Evolutionary conservation across 768 basidiomycete species (phyloP).

Genomic region (Hemileccinum impolitum): DNA sequence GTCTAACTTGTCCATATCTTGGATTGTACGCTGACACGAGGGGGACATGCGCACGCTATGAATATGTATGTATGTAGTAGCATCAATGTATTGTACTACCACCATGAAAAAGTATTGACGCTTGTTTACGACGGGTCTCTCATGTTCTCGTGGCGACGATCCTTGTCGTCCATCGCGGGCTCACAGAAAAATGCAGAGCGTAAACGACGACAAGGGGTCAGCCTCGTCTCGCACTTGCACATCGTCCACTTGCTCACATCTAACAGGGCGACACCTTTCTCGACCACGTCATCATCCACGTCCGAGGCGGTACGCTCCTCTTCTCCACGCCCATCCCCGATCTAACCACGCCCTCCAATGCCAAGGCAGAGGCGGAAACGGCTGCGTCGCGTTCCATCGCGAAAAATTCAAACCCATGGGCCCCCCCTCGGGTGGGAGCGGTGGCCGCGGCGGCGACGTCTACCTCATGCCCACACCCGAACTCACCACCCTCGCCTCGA

Average conservation of each 20-base stretch:
- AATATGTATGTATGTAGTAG: too few relatives aligned
- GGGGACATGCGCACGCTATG: too few relatives aligned
- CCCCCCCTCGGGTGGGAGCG: constrained; percentile 91
- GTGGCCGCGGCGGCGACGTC: constrained; percentile 85
- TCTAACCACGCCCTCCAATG: background rate
- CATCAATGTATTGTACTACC: background rate
- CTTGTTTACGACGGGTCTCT: constrained; percentile 7
- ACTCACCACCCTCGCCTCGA: constrained; percentile 72
- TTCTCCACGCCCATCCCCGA: background rate
- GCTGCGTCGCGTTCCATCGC: constrained; percentile 90
- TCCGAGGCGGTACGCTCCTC: constrained; percentile 61
- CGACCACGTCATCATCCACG: constrained; percentile 76
- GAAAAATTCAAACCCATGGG: constrained; percentile 83
- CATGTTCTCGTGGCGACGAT: constrained; percentile 11
- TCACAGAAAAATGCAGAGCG: constrained; percentile 65
- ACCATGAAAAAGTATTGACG: background rate
- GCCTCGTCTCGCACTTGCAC: constrained; percentile 16
- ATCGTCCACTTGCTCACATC: constrained; percentile 4
- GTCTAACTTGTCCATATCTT: background rate
- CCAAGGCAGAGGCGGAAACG: constrained; percentile 82
- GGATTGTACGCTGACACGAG: background rate
- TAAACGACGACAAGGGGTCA: constrained; percentile 69
- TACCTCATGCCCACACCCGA: constrained; percentile 77
- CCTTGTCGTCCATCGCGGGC: constrained; percentile 20
- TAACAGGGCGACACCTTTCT: constrained; percentile 72